These are phyloP conservation scores for Kurtzmaniella fragi DNA, from an alignment of 805 yeast species.

Conservation along the genomic window DNA sequence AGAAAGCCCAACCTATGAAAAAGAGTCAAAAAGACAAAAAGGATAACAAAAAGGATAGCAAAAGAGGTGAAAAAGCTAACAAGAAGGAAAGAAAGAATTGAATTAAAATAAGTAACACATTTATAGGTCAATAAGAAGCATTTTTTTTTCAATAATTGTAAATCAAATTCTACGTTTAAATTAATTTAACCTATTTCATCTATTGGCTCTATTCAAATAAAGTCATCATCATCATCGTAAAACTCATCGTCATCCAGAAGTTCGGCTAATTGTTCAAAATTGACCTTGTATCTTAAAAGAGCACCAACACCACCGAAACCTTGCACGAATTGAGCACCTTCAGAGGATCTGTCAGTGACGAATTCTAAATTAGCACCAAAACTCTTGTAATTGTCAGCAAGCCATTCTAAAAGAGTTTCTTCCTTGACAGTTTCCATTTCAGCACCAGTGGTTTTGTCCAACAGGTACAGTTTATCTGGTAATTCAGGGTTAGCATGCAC, in stretches of 20 bases:
- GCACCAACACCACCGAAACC: slow-evolving; percentile 99
- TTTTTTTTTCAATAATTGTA: no score
- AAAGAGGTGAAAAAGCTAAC: neutral
- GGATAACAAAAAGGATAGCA: slow-evolving; percentile 2
- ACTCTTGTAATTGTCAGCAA: slow-evolving; percentile 91
- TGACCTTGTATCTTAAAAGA: slow-evolving; percentile 89
- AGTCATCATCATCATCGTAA: slow-evolving; percentile 63
- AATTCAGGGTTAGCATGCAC: slow-evolving; percentile 70
- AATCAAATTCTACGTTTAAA: neutral
- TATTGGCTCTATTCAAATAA: slow-evolving; percentile 19
- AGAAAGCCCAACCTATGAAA: slow-evolving; percentile 3
- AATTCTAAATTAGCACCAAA: slow-evolving; percentile 96
- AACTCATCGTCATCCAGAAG: slow-evolving; percentile 83
- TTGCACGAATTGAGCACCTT: slow-evolving; percentile 96
- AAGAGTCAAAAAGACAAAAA: slow-evolving; percentile 3
- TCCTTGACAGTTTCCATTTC: slow-evolving; percentile 90
- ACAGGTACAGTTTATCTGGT: slow-evolving; percentile 67
- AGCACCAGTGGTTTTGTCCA: slow-evolving; percentile 81
- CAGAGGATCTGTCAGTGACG: slow-evolving; percentile 93
- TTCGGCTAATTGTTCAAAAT: slow-evolving; percentile 90
- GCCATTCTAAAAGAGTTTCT: slow-evolving; percentile 89
- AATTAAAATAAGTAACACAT: neutral
- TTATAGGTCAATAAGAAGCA: neutral
- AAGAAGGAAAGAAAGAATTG: slow-evolving; percentile 2
- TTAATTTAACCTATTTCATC: slow-evolving; percentile 1